These are phyloP conservation scores for Vitis cinerea DNA, from an alignment of 164 flowering plant species.

Conservation along the genomic window DNA sequence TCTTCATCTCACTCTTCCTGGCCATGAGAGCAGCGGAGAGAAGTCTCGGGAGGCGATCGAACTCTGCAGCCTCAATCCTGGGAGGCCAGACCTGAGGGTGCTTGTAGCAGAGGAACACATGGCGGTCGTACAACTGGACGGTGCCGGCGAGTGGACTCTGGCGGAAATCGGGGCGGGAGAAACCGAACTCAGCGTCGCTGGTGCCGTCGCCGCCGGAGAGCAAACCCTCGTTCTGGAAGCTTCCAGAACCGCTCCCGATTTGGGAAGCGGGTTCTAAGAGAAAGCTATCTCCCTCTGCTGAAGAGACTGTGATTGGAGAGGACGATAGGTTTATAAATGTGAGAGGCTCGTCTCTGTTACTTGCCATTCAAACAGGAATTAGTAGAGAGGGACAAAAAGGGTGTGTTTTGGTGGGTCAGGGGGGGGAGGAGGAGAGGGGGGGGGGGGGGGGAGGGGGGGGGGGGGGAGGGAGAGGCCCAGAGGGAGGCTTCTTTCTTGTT, in stretches of 20 bases:
- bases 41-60: slow-evolving; percentile 88
- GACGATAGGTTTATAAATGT: slow-evolving; percentile 38
- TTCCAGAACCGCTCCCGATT: slow-evolving; percentile 66
- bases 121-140: slow-evolving; percentile 72
- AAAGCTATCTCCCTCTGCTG: slow-evolving; percentile 23
- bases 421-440: not conserved
- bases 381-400: slow-evolving; percentile 4
- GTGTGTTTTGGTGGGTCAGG: not conserved
- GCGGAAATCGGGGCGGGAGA: slow-evolving; percentile 63
- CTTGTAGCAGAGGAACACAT: slow-evolving; percentile 89
- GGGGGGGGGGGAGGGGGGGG: too few species aligned
- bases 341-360: slow-evolving; percentile 53
- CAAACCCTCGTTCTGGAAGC: slow-evolving; percentile 71
- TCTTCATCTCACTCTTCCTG: slow-evolving; percentile 65
- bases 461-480: too few species aligned
- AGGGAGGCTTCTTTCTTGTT: too few species aligned
- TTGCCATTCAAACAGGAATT: slow-evolving; percentile 19
- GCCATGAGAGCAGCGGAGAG: slow-evolving; percentile 75
- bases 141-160: slow-evolving; percentile 61
- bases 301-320: slow-evolving; percentile 54
- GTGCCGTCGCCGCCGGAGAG: slow-evolving; percentile 31
- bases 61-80: slow-evolving; percentile 82
- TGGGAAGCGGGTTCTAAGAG: slow-evolving; percentile 35
- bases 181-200: slow-evolving; percentile 68
- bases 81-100: slow-evolving; percentile 88